A percentile compares a stretch with the other conserved stretches of the same genome.
phyloP scores from a whole-genome alignment of 2,329 filamentous ascomycete species.

The Chrysosporium queenslandicum region DNA sequence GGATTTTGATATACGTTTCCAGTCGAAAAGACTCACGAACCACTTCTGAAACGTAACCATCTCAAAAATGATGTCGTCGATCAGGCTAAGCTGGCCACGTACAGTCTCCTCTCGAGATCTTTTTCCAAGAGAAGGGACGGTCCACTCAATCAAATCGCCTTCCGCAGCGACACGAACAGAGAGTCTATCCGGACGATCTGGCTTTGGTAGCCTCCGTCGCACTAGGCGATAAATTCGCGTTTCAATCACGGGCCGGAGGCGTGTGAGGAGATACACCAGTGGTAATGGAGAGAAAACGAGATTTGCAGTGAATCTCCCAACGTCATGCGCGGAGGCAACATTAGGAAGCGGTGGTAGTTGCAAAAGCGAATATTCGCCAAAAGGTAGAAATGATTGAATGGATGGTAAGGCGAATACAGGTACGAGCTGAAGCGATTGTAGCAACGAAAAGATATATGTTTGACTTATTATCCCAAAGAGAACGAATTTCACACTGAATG shows the following conservation, averaged over 20 bases:
- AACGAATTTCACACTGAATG: conserved; percentile 26
- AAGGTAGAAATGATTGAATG: conserved; percentile 29
- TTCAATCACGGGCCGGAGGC: conserved; percentile 31
- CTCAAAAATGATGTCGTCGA: conserved; percentile 32
- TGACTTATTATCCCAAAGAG: conserved; percentile 34
- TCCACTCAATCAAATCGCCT: conserved; percentile 37
- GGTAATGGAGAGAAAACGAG: conserved; percentile 30
- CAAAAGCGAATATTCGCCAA: conserved; percentile 28
- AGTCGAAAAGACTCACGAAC: conserved; percentile 27
- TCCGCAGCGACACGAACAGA: conserved; percentile 36
- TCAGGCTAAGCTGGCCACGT: conserved; percentile 29
- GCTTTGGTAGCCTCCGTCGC: conserved; percentile 35
- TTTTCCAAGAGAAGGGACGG: conserved; percentile 32
- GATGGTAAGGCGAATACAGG: conserved; percentile 27
- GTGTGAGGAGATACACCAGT: conserved; percentile 29
- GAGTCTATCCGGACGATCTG: conserved; percentile 32
- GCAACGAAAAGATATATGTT: conserved; percentile 35
- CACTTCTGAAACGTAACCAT: conserved; percentile 25
- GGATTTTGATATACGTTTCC: conserved; percentile 1
- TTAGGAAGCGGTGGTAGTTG: conserved; percentile 25
- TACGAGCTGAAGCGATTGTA: conserved; percentile 36
- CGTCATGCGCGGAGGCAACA: conserved; percentile 22
- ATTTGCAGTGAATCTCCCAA: conserved; percentile 22
- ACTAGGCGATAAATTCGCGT: conserved; percentile 34
- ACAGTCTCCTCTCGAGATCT: conserved; percentile 33